phyloP scores from a whole-genome alignment of 148 eudicot species.

The Drosera capensis region DNA sequence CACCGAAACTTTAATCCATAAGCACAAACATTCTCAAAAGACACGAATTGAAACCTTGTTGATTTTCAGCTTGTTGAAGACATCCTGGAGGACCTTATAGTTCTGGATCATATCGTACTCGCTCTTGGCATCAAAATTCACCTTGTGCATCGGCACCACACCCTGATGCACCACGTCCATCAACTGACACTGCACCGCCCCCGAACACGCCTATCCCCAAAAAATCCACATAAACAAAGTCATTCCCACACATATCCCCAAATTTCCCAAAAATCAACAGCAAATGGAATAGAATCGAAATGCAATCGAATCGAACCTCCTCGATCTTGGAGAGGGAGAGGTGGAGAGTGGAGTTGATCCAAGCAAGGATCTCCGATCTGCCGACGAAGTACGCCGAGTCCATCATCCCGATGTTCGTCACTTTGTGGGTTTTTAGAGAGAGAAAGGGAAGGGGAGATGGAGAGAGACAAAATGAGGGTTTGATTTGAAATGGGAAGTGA shows the following conservation, averaged over 20 bases:
- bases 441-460: background rate
- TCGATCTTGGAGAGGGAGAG: conserved; percentile 85
- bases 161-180: conserved; percentile 90
- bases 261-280: background rate
- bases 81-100: conserved; percentile 87
- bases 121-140: conserved; percentile 79
- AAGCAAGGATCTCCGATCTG: conserved; percentile 68
- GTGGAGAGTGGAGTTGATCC: conserved; percentile 83
- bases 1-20: background rate
- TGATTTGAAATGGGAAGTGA: background rate
- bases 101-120: conserved; percentile 94
- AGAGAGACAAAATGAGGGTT: background rate
- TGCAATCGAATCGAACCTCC: conserved; percentile 31
- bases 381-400: conserved; percentile 87
- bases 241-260: background rate
- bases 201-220: conserved; percentile 49
- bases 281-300: background rate
- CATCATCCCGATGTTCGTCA: conserved; percentile 77
- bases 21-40: background rate
- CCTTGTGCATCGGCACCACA: conserved; percentile 82
- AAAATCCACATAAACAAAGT: background rate
- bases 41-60: conserved; percentile 34
- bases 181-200: conserved; percentile 89
- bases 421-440: conserved; percentile 24
- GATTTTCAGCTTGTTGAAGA: conserved; percentile 78